Evolutionary conservation across 129 eudicot species (phyloP).

Genomic region (Artemisia tridentata): DNA sequence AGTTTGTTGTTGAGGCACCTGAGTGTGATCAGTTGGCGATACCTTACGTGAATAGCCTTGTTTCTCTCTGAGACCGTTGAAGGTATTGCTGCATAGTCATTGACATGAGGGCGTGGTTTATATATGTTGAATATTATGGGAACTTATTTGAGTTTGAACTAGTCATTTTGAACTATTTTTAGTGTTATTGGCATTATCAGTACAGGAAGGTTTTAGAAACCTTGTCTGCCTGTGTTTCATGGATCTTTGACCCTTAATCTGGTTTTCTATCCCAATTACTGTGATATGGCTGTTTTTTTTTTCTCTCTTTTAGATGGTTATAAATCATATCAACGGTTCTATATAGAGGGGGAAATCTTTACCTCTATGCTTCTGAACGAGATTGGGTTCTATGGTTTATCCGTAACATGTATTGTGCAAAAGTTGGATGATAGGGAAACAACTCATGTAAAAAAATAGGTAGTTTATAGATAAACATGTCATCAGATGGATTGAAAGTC

Average conservation of each 20-base stretch:
- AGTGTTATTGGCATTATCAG: neutral
- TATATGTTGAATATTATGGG: conserved; percentile 2
- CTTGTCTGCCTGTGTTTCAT: conserved; percentile 20
- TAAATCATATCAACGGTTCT: too few species aligned
- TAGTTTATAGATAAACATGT: too few species aligned
- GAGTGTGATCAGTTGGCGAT: conserved; percentile 15
- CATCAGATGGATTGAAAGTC: too few species aligned
- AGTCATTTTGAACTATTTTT: neutral
- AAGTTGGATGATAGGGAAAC: too few species aligned
- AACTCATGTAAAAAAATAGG: too few species aligned
- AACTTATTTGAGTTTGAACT: conserved; percentile 8
- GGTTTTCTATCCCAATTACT: conserved; percentile 1
- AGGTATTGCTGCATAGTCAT: conserved; percentile 10
- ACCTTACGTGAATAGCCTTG: conserved; percentile 59
- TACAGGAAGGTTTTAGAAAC: conserved; percentile 2
- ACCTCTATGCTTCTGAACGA: too few species aligned
- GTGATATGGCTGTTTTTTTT: too few species aligned
- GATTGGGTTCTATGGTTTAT: too few species aligned
- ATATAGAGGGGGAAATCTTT: too few species aligned
- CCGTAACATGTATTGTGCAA: too few species aligned
- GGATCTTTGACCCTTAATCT: conserved; percentile 17
- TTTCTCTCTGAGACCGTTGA: conserved; percentile 27
- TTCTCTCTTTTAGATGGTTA: too few species aligned
- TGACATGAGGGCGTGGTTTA: neutral
- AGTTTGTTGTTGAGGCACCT: conserved; percentile 15